phyloP scores from a whole-genome alignment of 2,329 filamentous ascomycete genomes.

The Aspergillus piperis region DNA sequence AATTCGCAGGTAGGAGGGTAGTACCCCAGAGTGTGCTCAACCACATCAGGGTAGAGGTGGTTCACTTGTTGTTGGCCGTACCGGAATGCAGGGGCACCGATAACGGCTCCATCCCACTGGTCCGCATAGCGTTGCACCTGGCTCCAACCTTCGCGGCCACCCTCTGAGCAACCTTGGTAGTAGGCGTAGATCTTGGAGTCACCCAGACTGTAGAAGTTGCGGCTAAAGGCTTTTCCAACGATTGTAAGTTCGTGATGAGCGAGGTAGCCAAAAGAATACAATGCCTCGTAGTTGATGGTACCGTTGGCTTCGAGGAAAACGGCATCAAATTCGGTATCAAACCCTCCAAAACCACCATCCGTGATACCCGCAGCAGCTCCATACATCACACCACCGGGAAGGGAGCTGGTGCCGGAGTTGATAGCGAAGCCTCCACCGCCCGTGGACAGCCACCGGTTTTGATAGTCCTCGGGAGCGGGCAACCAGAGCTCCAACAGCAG shows the following conservation, averaged over 20 bases:
- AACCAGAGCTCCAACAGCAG: conserved; percentile 41
- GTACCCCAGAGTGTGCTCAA: conserved; percentile 46
- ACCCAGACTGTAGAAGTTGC: conserved; percentile 41
- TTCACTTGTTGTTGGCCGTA: conserved; percentile 47
- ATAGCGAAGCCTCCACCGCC: conserved; percentile 34
- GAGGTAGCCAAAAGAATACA: conserved; percentile 46
- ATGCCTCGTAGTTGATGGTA: conserved; percentile 38
- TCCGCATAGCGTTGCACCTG: conserved; percentile 54
- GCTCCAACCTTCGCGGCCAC: conserved; percentile 54
- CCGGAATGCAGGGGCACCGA: conserved; percentile 51
- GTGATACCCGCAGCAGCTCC: conserved; percentile 46
- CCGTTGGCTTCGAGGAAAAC: conserved; percentile 47
- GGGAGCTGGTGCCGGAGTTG: not conserved
- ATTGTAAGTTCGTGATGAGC: conserved; percentile 55
- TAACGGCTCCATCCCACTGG: conserved; percentile 50
- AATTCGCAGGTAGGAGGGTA: conserved; percentile 43
- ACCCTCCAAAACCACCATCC: conserved; percentile 48
- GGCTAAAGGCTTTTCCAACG: conserved; percentile 49
- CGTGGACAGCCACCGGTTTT: conserved; percentile 49
- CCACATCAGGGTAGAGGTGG: conserved; percentile 42
- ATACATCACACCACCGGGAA: conserved; percentile 45
- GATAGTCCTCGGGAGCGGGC: conserved; percentile 34
- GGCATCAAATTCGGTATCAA: conserved; percentile 20
- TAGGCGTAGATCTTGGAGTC: conserved; percentile 44
- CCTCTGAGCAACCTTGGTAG: conserved; percentile 58